A percentile compares a stretch with the other conserved stretches of the same genome.
Evolutionary conservation across 768 basidiomycete genomes (phyloP).

Genomic region (Lentinula guzmanii): DNA sequence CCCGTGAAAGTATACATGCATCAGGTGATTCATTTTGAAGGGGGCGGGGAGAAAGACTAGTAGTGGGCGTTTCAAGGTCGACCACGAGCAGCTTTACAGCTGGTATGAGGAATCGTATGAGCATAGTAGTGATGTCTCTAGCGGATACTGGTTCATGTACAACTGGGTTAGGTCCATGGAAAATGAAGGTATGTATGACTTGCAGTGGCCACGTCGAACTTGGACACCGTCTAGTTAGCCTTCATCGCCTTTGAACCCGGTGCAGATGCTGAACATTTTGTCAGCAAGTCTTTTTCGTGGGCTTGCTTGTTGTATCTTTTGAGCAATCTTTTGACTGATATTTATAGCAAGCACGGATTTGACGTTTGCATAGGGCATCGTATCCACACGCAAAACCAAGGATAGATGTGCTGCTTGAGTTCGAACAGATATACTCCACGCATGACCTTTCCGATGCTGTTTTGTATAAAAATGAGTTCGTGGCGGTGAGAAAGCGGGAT

Average conservation of each 20-base stretch:
- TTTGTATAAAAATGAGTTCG: background rate
- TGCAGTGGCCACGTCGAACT: slow-evolving; percentile 71
- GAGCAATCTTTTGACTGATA: slow-evolving; percentile 64
- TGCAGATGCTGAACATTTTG: slow-evolving; percentile 61
- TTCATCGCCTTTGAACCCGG: slow-evolving; percentile 39
- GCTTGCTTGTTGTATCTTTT: slow-evolving; percentile 58
- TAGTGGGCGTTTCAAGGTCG: slow-evolving; percentile 30
- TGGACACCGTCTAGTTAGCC: slow-evolving; percentile 41
- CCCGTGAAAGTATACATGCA: slow-evolving; percentile 22
- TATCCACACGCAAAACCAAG: slow-evolving; percentile 77
- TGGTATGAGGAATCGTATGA: slow-evolving; percentile 56
- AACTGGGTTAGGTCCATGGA: background rate
- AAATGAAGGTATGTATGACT: slow-evolving; percentile 17
- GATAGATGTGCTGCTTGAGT: slow-evolving; percentile 44
- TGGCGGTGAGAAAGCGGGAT: background rate
- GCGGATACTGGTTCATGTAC: slow-evolving; percentile 45
- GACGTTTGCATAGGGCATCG: slow-evolving; percentile 57
- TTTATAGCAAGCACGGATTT: slow-evolving; percentile 69
- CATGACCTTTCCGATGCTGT: slow-evolving; percentile 30
- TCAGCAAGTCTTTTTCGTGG: slow-evolving; percentile 58
- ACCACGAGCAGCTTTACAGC: slow-evolving; percentile 54
- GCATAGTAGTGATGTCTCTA: slow-evolving; percentile 41
- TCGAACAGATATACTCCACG: slow-evolving; percentile 42
- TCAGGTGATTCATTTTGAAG: no score
- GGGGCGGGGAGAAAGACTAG: no score